These are phyloP conservation scores for Neltuma alba DNA, from an alignment of 306 rosid species.

Conservation along the genomic window DNA sequence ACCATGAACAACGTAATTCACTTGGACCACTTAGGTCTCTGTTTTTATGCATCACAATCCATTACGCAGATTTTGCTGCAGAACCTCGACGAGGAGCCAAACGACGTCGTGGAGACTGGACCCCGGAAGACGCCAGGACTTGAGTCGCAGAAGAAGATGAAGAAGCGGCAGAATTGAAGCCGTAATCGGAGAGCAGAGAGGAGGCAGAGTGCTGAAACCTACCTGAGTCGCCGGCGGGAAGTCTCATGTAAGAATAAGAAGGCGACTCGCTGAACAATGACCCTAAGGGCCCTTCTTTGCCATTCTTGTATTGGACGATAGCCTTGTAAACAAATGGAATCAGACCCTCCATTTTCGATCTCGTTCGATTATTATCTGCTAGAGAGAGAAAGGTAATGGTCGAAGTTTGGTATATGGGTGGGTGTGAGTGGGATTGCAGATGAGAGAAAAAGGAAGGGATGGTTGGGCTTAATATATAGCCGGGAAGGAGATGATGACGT, in stretches of 20 bases:
- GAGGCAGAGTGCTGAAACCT: slow-evolving; percentile 42
- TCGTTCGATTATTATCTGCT: no score
- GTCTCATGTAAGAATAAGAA: slow-evolving; percentile 57
- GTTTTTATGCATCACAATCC: background rate
- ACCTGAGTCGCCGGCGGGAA: slow-evolving; percentile 63
- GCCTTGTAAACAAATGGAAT: slow-evolving; percentile 86
- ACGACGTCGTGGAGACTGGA: slow-evolving; percentile 62
- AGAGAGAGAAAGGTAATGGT: background rate
- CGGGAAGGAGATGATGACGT: slow-evolving; percentile 50
- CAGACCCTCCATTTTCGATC: slow-evolving; percentile 85
- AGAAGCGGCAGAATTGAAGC: slow-evolving; percentile 26
- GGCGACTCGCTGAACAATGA: slow-evolving; percentile 79
- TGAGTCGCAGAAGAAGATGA: slow-evolving; percentile 56
- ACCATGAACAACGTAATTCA: background rate
- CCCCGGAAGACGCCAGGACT: slow-evolving; percentile 51
- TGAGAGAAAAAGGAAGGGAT: slow-evolving; percentile 29
- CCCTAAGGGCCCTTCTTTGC: slow-evolving; percentile 47
- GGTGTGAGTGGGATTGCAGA: slow-evolving; percentile 35
- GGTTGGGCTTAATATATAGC: slow-evolving; percentile 32
- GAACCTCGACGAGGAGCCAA: slow-evolving; percentile 52
- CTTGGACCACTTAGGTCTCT: background rate
- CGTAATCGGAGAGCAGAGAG: slow-evolving; percentile 30
- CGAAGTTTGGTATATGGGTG: slow-evolving; percentile 28
- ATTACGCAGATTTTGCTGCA: slow-evolving; percentile 22
- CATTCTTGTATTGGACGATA: slow-evolving; percentile 71